phyloP scores from a whole-genome alignment of 2,329 filamentous ascomycete species.

The Whalleya microplaca region DNA sequence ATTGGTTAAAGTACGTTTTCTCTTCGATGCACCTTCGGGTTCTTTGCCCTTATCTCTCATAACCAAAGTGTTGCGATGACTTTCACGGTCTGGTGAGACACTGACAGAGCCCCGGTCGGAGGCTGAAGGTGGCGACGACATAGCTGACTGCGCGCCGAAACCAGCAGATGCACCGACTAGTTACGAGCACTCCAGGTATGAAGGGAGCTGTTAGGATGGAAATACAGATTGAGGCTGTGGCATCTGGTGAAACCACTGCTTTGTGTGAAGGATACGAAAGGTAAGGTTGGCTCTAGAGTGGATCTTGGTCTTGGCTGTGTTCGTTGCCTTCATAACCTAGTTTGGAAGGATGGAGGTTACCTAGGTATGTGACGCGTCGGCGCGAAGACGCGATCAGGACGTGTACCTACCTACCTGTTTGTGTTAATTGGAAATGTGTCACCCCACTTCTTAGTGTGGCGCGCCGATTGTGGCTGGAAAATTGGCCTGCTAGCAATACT shows the following conservation, averaged over 20 bases:
- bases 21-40: slow-evolving; percentile 31
- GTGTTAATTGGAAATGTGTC: too few relatives aligned
- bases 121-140: slow-evolving; percentile 31
- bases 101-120: slow-evolving; percentile 23
- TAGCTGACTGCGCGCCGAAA: slow-evolving; percentile 4
- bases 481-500: too few relatives aligned
- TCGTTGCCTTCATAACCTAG: neutral
- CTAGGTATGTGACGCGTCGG: neutral
- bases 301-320: neutral
- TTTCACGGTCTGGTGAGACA: slow-evolving; percentile 22
- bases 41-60: slow-evolving; percentile 37
- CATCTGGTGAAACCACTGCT: neutral
- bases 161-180: neutral
- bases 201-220: neutral
- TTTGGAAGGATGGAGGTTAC: neutral
- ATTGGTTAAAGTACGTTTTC: slow-evolving; percentile 37
- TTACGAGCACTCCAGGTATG: neutral
- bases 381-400: slow-evolving; percentile 1
- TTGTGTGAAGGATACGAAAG: neutral
- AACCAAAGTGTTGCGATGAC: slow-evolving; percentile 31
- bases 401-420: too few relatives aligned
- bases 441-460: too few relatives aligned
- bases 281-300: neutral
- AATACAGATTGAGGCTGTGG: neutral
- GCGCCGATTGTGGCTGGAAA: too few relatives aligned